Conservation (phyloP, 179 eudicot species). For the Silene noctiflora region DNA sequence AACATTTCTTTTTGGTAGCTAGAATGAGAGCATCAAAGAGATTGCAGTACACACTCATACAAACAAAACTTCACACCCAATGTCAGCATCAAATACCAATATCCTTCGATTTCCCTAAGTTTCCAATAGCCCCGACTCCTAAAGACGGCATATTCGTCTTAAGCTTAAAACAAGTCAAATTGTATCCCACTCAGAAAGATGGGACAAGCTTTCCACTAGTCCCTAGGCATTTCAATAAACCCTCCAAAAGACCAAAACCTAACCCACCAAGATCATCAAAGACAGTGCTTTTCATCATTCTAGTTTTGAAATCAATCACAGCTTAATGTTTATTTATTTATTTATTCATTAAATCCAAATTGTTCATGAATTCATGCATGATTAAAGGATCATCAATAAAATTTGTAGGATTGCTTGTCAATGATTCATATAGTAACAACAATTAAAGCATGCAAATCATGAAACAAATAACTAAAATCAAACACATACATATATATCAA, state of each 20-base stretch:
- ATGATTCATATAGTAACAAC: too few species aligned
- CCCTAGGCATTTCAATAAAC: neutral
- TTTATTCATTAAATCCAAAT: neutral
- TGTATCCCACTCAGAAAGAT: too few species aligned
- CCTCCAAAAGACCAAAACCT: neutral
- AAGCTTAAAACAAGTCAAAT: too few species aligned
- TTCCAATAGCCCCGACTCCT: neutral
- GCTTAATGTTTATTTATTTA: too few species aligned
- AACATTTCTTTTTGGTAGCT: neutral
- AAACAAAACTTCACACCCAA: neutral
- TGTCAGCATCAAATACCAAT: constrained; percentile 3
- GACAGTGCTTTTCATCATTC: neutral
- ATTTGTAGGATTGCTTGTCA: neutral
- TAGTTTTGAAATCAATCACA: neutral
- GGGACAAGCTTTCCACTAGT: too few species aligned
- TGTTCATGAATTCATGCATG: neutral
- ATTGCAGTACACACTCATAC: neutral
- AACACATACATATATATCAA: neutral
- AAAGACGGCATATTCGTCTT: neutral
- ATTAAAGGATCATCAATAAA: neutral
- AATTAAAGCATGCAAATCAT: too few species aligned
- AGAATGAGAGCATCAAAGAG: neutral
- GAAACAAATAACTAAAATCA: neutral
- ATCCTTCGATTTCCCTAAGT: neutral
- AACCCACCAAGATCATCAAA: constrained; percentile 6